These are phyloP conservation scores for Astrocystis sublimbata DNA, from an alignment of 495 filamentous ascomycete species.

Conservation along the genomic window DNA sequence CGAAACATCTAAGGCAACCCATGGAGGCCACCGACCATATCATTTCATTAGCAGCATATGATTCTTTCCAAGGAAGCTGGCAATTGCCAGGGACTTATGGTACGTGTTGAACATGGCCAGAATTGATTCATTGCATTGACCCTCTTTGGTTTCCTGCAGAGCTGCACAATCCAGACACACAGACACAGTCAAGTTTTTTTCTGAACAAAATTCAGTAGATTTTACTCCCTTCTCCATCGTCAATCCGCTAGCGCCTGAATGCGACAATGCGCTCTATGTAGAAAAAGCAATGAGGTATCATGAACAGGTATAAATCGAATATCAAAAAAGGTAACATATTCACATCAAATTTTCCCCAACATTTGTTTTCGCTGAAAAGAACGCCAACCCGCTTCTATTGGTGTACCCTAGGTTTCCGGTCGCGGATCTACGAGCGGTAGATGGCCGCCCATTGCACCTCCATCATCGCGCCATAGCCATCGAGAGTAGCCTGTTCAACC, in stretches of 20 bases:
- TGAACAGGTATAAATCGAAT: conserved; percentile 11
- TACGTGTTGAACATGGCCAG: neutral
- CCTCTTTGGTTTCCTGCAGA: neutral
- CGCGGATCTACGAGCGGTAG: conserved; percentile 31
- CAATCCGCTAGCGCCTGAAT: neutral
- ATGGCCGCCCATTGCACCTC: conserved; percentile 51
- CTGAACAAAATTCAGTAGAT: neutral
- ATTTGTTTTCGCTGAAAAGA: neutral
- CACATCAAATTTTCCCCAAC: neutral
- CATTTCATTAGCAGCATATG: neutral
- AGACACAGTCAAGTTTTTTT: neutral
- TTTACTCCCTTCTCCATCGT: neutral
- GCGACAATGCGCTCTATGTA: neutral
- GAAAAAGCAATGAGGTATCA: conserved; percentile 22
- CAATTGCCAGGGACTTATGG: no score
- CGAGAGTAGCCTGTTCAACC: conserved; percentile 32
- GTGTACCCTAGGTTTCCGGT: neutral
- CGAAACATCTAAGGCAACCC: neutral
- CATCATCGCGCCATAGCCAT: conserved; percentile 53
- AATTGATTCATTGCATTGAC: no score
- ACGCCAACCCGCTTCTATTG: conserved; percentile 8
- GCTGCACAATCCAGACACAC: neutral
- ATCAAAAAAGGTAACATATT: neutral
- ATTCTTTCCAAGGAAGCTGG: neutral
- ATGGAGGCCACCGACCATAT: no score